Percentiles rank a stretch among this genome's conserved stretches.
Evolutionary conservation across 208 protist genomes (phyloP).

Genomic region (Leptomonas pyrrhocoris): DNA sequence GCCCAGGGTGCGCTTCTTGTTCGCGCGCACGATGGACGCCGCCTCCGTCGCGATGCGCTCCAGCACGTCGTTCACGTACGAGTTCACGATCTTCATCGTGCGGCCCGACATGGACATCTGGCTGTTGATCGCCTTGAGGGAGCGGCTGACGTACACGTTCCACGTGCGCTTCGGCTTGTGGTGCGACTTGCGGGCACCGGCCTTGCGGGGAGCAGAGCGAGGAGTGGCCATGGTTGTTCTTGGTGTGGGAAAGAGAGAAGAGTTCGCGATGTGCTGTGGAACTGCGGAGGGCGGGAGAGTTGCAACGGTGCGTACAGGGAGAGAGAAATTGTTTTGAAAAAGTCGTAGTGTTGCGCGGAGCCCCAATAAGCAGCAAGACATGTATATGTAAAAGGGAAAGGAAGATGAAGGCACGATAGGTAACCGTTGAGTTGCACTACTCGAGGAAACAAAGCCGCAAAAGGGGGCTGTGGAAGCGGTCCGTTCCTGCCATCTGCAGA

Average conservation of each 20-base stretch:
- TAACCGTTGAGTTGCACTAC: too few relatives aligned
- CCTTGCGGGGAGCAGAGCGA: conserved; percentile 44
- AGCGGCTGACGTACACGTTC: too few relatives aligned
- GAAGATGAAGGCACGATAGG: background rate
- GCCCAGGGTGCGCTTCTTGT: too few relatives aligned
- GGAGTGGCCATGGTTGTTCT: conserved; percentile 50
- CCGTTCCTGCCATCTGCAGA: too few relatives aligned
- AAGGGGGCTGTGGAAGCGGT: background rate
- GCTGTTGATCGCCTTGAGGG: conserved; percentile 95
- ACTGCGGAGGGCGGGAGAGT: background rate
- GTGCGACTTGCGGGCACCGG: too few relatives aligned
- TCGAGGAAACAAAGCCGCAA: background rate
- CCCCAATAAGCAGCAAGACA: background rate
- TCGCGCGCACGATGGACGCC: too few relatives aligned
- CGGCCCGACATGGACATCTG: conserved; percentile 94
- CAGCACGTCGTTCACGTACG: conserved; percentile 98
- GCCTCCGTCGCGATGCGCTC: conserved; percentile 96
- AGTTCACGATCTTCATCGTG: conserved; percentile 98
- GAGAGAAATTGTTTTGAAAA: background rate
- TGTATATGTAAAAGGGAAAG: background rate
- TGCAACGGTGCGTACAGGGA: background rate
- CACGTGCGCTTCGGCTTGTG: too few relatives aligned
- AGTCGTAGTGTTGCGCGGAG: too few relatives aligned
- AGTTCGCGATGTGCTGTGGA: background rate
- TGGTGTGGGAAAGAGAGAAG: background rate